These are phyloP conservation scores for Cystobasidium pallidum DNA, from an alignment of 1,284 basidiomycete genomes.

Conservation along the genomic window DNA sequence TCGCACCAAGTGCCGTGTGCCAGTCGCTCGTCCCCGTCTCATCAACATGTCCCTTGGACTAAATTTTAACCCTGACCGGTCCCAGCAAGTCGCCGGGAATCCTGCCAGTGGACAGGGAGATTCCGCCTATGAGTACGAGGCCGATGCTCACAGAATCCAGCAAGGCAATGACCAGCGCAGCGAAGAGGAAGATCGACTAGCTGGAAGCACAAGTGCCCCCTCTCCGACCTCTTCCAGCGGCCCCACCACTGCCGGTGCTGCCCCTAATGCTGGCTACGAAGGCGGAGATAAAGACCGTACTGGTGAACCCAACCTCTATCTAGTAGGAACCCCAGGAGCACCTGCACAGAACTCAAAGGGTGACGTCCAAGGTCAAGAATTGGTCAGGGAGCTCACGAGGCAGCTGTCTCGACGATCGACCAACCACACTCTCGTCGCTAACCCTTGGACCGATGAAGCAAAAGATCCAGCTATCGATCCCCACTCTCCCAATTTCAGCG, in stretches of 20 bases:
- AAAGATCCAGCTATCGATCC: slow-evolving; percentile 58
- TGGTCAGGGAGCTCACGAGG: slow-evolving; percentile 10
- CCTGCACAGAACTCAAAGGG: neutral
- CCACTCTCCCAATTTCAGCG: slow-evolving; percentile 58
- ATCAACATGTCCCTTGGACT: slow-evolving; percentile 5
- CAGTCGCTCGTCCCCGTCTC: neutral
- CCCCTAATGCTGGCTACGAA: slow-evolving; percentile 1
- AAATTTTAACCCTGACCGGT: slow-evolving; percentile 20
- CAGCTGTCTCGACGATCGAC: slow-evolving; percentile 20
- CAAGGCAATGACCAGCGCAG: neutral
- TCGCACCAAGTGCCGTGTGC: neutral
- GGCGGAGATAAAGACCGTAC: neutral
- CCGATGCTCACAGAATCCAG: neutral
- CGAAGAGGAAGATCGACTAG: slow-evolving; percentile 4
- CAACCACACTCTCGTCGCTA: slow-evolving; percentile 7
- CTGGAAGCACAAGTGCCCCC: slow-evolving; percentile 1
- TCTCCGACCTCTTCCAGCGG: neutral
- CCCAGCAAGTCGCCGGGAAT: slow-evolving; percentile 9
- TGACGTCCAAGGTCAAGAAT: neutral
- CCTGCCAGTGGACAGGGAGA: neutral
- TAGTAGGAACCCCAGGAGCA: no score
- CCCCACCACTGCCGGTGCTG: no score
- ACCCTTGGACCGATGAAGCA: slow-evolving; percentile 52
- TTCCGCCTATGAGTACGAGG: neutral
- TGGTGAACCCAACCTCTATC: neutral